A percentile compares a stretch with the other conserved stretches of the same genome.
phyloP scores from a whole-genome alignment of 768 basidiomycete species.

The Tylopilus rubrobrunneus region DNA sequence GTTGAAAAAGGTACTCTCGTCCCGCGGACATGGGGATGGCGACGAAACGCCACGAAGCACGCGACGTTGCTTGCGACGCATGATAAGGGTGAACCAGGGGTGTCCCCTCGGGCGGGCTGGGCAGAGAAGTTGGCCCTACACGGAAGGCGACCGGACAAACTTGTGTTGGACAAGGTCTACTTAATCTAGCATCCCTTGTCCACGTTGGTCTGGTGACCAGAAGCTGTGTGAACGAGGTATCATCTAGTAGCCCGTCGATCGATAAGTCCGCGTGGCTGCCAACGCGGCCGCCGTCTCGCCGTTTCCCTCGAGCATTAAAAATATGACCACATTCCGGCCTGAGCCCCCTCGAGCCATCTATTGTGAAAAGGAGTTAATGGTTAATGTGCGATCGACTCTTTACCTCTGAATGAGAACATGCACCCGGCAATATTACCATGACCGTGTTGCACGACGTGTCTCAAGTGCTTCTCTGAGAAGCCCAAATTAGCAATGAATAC shows the following conservation, averaged over 20 bases:
- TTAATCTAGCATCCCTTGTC: background rate
- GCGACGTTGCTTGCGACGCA: background rate
- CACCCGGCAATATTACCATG: background rate
- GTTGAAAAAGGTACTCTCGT: slow-evolving; percentile 2
- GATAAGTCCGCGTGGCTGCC: background rate
- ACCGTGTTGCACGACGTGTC: background rate
- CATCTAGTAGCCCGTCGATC: background rate
- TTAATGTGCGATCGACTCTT: background rate
- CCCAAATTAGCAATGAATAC: background rate
- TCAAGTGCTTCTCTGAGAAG: background rate
- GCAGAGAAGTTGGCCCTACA: background rate
- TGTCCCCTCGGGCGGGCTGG: background rate
- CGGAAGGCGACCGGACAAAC: slow-evolving; percentile 3
- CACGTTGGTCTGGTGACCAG: background rate
- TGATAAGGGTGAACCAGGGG: background rate
- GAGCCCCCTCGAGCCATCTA: background rate
- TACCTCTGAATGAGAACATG: background rate
- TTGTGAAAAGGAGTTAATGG: background rate
- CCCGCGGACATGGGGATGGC: slow-evolving; percentile 6
- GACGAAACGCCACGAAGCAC: slow-evolving; percentile 9
- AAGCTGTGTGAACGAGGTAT: background rate
- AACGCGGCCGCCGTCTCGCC: background rate
- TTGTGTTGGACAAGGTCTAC: background rate
- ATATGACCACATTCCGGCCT: background rate
- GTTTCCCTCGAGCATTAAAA: background rate